These are phyloP conservation scores for Aphanomyces stellatus DNA, from an alignment of 352 stramenopile species.

Conservation along the genomic window DNA sequence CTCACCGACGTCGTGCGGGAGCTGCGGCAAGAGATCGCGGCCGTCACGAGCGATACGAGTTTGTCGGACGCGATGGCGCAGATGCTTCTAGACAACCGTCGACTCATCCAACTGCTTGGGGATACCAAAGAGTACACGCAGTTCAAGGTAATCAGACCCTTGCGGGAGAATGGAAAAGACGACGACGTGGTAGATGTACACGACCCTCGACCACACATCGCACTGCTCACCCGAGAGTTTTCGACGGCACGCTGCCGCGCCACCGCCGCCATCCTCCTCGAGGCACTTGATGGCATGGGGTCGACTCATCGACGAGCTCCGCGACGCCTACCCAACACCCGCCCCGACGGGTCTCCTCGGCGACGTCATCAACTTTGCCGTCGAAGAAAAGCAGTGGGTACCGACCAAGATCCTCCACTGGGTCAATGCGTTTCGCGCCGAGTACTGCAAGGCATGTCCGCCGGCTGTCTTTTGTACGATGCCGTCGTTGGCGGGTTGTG, in stretches of 20 bases:
- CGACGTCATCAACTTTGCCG: not conserved
- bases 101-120: not conserved
- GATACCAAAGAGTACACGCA: slow-evolving; percentile 7
- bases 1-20: not conserved
- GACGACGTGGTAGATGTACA: slow-evolving; percentile 17
- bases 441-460: no score
- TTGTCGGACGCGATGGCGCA: not conserved
- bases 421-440: not conserved
- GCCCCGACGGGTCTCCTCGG: no score
- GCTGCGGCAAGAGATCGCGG: not conserved
- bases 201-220: not conserved
- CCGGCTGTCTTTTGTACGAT: no score
- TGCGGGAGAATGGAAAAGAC: not conserved
- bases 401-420: not conserved
- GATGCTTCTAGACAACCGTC: not conserved
- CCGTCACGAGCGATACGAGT: not conserved
- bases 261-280: not conserved
- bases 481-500: not conserved
- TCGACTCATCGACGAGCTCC: not conserved
- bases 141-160: slow-evolving; percentile 3
- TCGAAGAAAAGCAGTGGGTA: slow-evolving; percentile 14
- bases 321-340: not conserved
- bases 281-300: slow-evolving; percentile 7
- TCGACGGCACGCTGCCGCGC: not conserved
- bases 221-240: slow-evolving; percentile 6